A percentile compares a stretch with the other conserved stretches of the same genome.
phyloP scores from a whole-genome alignment of 169 alveolate species.

The Plasmodium malariae region DNA sequence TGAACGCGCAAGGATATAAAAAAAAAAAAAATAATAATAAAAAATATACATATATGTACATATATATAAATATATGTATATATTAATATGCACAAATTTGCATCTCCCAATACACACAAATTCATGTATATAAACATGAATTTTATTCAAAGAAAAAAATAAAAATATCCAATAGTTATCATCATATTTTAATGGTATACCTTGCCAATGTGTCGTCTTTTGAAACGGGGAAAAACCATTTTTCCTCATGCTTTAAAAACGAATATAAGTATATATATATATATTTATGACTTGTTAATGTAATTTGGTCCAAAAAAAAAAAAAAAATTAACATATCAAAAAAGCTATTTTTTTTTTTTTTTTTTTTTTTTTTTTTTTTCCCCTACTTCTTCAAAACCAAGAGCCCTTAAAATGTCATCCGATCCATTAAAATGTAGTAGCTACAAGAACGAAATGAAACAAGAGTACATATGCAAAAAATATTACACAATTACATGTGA shows the following conservation, averaged over 20 bases:
- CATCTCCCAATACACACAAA: too few relatives aligned
- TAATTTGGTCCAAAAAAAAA: not conserved
- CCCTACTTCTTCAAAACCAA: constrained; percentile 64
- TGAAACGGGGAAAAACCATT: constrained; percentile 66
- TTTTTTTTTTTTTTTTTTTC: not conserved
- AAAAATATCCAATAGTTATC: not conserved
- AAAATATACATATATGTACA: not conserved
- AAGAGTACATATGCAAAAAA: too few relatives aligned
- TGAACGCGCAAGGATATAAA: too few relatives aligned
- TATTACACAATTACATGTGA: too few relatives aligned
- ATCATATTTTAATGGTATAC: not conserved
- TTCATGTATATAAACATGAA: too few relatives aligned
- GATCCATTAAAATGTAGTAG: constrained; percentile 44
- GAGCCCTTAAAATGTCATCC: constrained; percentile 25
- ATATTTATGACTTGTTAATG: not conserved
- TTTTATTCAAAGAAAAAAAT: not conserved
- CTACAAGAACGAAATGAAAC: not conserved
- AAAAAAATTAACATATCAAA: not conserved
- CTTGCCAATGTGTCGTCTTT: constrained; percentile 31
- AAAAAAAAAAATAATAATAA: not conserved
- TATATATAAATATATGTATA: not conserved
- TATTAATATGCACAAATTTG: not conserved
- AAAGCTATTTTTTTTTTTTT: not conserved
- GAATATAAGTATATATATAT: not conserved
- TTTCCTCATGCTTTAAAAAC: constrained; percentile 37